Base-by-base conservation (phyloP, 176 grass and related monocot species). In the Aegilops tauschii region DNA sequence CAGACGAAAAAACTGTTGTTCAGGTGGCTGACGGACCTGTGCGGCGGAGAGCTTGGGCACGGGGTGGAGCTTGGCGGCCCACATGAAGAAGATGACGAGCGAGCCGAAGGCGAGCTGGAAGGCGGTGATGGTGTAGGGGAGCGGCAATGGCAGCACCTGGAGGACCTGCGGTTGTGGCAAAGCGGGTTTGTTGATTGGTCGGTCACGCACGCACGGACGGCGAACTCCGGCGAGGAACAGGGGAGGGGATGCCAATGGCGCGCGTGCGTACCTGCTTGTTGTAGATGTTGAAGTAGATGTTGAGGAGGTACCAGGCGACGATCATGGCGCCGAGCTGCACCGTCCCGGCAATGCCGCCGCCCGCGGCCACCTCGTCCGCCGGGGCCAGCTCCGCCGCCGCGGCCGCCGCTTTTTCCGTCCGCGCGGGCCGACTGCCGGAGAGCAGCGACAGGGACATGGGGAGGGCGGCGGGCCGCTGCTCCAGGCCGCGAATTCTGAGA, bases 211-310 rank as follows among this genome's bases (percentile, higher is more conserved):
- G 50, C 0, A 54, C 47, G 13, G 14, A 9, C 56, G 20, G 5
- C 5, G 71, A 45, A 28, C 23, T 37, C n/a, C 37, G 40, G 42
- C 16, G 73, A 56, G 66, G 32, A 82, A 54, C 28, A 69, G 80
- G 58, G 62, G 28, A 16, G 68, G 16, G 42, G n/a, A 4, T 25
- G 47, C 9, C 16, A 9, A 66, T 78, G 30, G 50, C 13, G 45
- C 9, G 40, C 40, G 40, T 11, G 45, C 42, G 16, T 47, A 92
- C 92, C 90, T 86, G 85, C 82, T 95, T 95, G 88, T 95, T 92
- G 88, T 88, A 92, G 82, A 95, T 95, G 90, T 95, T 95, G 85
- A 95, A 92, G 85, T 92, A 95, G 79, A 95, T 95, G 74, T 92
- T 92, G 85, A 95, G 86, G 50, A 90, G 81, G 86, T 92, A 90